Percentiles rank a stretch among this genome's conserved stretches.
Conservation (phyloP, 2,329 filamentous ascomycete species). For the Xylariaceae sp. region DNA sequence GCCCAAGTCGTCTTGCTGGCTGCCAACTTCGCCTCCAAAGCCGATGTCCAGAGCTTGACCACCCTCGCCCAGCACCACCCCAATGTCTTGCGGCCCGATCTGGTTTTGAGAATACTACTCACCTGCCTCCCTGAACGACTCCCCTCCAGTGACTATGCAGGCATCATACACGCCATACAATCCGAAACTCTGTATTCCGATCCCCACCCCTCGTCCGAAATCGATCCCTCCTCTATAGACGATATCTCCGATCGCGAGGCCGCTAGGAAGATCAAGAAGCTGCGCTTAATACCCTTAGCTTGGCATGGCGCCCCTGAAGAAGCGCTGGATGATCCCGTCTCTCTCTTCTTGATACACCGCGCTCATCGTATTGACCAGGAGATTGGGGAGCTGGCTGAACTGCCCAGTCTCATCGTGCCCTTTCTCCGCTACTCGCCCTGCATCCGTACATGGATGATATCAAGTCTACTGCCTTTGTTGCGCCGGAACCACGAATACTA, state of each 20-base stretch:
- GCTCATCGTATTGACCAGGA: constrained; percentile 66
- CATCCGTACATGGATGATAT: constrained; percentile 65
- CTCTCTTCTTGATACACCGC: constrained; percentile 63
- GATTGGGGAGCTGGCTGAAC: constrained; percentile 65
- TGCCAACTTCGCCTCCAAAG: constrained; percentile 62
- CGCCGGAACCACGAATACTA: constrained; percentile 69
- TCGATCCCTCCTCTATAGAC: constrained; percentile 56
- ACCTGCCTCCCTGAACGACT: constrained; percentile 72
- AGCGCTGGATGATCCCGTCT: constrained; percentile 51
- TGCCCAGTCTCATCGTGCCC: constrained; percentile 64
- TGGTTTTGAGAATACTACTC: constrained; percentile 69
- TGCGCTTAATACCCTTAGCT: constrained; percentile 58
- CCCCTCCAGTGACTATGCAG: constrained; percentile 58
- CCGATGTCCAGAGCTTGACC: constrained; percentile 60
- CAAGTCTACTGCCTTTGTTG: constrained; percentile 64
- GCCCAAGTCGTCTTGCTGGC: constrained; percentile 71
- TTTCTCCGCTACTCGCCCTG: constrained; percentile 61
- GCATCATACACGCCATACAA: constrained; percentile 56
- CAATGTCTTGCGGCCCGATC: constrained; percentile 57
- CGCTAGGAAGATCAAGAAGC: constrained; percentile 57
- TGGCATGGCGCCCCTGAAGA: constrained; percentile 45
- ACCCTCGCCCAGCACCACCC: constrained; percentile 54
- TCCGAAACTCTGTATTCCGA: constrained; percentile 41
- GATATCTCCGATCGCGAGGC: constrained; percentile 61
- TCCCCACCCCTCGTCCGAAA: constrained; percentile 32